A percentile compares a stretch with the other conserved stretches of the same genome.
Evolutionary conservation across 1,284 basidiomycete species (phyloP).

Genomic region (Ganoderma sinense): DNA sequence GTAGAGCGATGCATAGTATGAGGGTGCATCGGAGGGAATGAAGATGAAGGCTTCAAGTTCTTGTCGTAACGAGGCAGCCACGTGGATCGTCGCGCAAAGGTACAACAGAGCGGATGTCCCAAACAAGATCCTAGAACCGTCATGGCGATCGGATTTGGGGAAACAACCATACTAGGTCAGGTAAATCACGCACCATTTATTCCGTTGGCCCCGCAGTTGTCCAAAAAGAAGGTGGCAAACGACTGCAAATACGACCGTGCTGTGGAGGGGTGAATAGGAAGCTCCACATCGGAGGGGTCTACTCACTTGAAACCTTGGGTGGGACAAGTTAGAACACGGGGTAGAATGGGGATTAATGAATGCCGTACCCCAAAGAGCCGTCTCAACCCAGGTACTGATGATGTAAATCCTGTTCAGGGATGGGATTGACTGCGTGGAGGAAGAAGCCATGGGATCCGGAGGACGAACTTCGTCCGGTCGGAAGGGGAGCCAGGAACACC

Average conservation of each 20-base stretch:
- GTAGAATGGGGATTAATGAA: not conserved
- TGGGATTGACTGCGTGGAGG: conserved; percentile 1
- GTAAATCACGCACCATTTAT: not conserved
- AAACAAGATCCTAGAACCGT: conserved; percentile 7
- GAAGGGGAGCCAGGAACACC: not conserved
- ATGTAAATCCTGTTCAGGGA: conserved; percentile 14
- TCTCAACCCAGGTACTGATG: conserved; percentile 14
- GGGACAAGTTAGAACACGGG: not conserved
- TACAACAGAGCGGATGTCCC: conserved; percentile 14
- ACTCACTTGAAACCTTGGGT: not conserved
- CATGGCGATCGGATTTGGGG: not conserved
- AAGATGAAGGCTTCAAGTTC: conserved; percentile 17
- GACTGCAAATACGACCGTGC: conserved; percentile 5
- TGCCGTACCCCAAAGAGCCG: conserved; percentile 16
- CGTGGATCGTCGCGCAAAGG: conserved; percentile 2
- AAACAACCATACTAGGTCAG: not conserved
- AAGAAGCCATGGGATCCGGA: conserved; percentile 7
- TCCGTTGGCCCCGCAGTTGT: not conserved
- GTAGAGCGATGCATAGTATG: conserved; percentile 12
- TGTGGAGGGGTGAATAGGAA: not conserved
- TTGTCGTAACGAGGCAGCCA: conserved; percentile 8
- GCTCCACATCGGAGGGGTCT: not conserved
- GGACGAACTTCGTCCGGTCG: not conserved
- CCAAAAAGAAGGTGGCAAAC: conserved; percentile 6
- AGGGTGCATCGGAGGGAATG: not conserved